Evolutionary conservation across 768 basidiomycete species (phyloP).

Genomic region (Leucosporidium creatinivorum): DNA sequence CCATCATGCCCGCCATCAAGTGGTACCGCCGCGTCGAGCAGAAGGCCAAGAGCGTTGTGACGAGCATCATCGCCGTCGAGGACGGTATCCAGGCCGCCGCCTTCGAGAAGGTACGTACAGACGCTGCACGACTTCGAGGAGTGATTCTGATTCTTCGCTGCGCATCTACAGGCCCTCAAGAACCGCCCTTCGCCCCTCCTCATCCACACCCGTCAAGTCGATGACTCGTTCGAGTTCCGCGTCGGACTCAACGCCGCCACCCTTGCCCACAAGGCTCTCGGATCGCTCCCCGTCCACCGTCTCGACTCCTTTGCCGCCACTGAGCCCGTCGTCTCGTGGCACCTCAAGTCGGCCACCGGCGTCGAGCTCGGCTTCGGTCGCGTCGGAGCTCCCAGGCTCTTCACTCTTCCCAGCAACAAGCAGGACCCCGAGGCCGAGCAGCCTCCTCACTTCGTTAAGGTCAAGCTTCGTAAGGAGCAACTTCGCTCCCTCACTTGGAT

Average conservation of each 20-base stretch:
- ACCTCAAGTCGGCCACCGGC: conserved; percentile 62
- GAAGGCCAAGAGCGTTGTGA: conserved; percentile 49
- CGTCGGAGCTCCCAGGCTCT: conserved; percentile 47
- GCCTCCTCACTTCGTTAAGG: conserved; percentile 54
- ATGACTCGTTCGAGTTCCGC: conserved; percentile 54
- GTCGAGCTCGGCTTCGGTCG: conserved; percentile 43
- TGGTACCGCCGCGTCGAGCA: conserved; percentile 48
- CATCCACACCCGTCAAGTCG: conserved; percentile 62
- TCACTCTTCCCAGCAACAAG: conserved; percentile 64
- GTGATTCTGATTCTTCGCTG: too few species aligned
- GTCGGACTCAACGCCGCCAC: conserved; percentile 84
- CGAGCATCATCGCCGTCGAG: conserved; percentile 60
- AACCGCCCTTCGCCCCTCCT: conserved; percentile 76
- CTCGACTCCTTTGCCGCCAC: conserved; percentile 32
- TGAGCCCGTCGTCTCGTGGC: conserved; percentile 56
- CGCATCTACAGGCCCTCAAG: conserved; percentile 55
- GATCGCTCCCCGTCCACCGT: conserved; percentile 60
- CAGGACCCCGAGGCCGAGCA: conserved; percentile 42
- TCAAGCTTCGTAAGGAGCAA: conserved; percentile 66
- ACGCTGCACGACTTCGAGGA: not conserved
- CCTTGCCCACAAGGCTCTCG: conserved; percentile 74
- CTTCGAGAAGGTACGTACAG: conserved; percentile 58
- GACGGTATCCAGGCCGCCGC: conserved; percentile 78
- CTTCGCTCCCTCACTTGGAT: conserved; percentile 88
- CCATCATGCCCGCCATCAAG: conserved; percentile 61